Base-by-base conservation (phyloP, 2,329 filamentous ascomycete genomes). In the Graphiopsis chlorocephala region DNA sequence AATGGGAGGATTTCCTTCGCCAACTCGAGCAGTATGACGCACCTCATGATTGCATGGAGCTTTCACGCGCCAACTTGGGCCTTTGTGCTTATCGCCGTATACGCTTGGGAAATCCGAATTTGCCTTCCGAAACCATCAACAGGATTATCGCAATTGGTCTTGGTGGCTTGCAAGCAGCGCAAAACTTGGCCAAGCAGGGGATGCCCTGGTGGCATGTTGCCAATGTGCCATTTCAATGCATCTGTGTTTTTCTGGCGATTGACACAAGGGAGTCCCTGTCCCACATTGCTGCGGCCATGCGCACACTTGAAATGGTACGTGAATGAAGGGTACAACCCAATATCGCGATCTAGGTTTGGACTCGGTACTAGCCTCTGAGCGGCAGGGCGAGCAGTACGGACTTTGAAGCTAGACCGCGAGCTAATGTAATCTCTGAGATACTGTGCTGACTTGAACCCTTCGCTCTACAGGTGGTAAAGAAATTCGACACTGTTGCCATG, bases 151-250 rank as follows among this genome's bases (percentile, higher is more conserved):
- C 73, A 0, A 75, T 86, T 3, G 78, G 80, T 0, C 76, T 78
- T 3, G 74, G 72, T 25, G 83, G 80, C 0, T 78, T 86, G 11
- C 75, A 77, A 25, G 82, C 82, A 0, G 82, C 84, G 0, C 77
- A 79, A 6, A 73, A 72, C 6, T 81, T 86, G 70, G 75, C 83
- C 0, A 75, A 78, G 2, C 72, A 74, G 11, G 76, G 77, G 14
- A 76, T 78, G 2, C 84, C 85, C 0, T 88, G 85, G 85, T 85
- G 87, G 68, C 85, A 87, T 64, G 80, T 85, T 53, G 84, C 83
- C 29, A 86, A 87, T 57, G 82, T 87, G 0, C 85, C 85, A 0
- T 87, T 87, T 66, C 85, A 87, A 61, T 80, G 85, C 0, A 78
- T 87, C 31, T 86, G 85, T 65, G 78, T 84, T 0, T 74, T 86